Base-by-base conservation (phyloP, 2,329 filamentous ascomycete species). In the Scolecobasidium constrictum region DNA sequence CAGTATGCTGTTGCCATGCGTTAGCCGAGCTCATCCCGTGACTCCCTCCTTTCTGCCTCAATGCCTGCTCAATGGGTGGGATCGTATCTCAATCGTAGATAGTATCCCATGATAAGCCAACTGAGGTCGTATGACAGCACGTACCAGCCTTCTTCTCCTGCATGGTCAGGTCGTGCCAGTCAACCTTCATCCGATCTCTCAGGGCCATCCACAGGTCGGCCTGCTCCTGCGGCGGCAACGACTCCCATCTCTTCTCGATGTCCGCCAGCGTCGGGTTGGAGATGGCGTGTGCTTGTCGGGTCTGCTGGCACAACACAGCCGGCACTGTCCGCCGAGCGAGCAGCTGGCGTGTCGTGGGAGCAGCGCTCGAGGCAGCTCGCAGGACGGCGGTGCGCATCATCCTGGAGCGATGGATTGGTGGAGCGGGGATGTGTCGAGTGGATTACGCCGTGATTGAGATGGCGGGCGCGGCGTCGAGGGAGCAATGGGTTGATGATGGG, bases 191-290 rank as follows among this genome's bases (percentile, higher is more conserved):
- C 62, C 92, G 83, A 72, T 98, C 92, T 67, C 92, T 80, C 66
- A 98, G 75, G 56, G 83, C 75, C 92, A 98, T 98, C 92, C 92
- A 98, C 57, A 98, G 74, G 63, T 98, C 92, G 54, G 92, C 92
- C 79, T 98, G 92, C 78, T 98, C 92, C 75, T 94, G 87, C 51
- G 92, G 86, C 47, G 90, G 88, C 85, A 96, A 88, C 50, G 73
- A 78, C 74, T 98, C 92, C 92, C 92, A 98, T 73, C 92, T 78
- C 82, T 94, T 95, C 81, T 98, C 92, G 62, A 98, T 96, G 71
- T 94, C 87, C 68, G 86, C 85, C 60, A 98, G 78, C 46, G 86
- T 95, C 55, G 93, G 92, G 74, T 95, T 96, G 61, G 88, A 93
- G 69, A 98, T 93, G 63, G 90, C 88, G 66, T 94, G 87, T 55